Conservation (phyloP, 192 early-diverging fungal genomes). For the Mortierella claussenii region DNA sequence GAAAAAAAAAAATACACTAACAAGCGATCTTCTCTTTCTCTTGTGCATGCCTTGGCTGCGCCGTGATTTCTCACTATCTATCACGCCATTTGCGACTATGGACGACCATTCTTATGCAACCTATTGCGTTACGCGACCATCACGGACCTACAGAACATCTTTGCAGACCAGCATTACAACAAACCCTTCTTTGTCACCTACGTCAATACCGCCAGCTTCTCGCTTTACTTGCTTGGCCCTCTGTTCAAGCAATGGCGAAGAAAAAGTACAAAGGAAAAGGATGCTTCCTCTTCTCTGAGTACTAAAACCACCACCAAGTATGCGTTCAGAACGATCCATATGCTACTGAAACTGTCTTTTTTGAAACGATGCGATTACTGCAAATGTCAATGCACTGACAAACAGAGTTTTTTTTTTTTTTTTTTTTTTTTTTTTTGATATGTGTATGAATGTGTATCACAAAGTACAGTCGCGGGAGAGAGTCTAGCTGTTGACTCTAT, state of each 20-base stretch:
- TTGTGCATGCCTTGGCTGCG: not conserved
- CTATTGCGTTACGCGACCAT: not conserved
- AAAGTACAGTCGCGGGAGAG: too few relatives aligned
- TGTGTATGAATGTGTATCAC: too few relatives aligned
- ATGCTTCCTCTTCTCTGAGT: not conserved
- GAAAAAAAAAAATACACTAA: not conserved
- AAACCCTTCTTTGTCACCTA: constrained; percentile 85
- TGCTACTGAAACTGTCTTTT: too few relatives aligned
- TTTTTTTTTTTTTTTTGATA: too few relatives aligned
- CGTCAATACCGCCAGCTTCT: constrained; percentile 80
- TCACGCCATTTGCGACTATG: constrained; percentile 5
- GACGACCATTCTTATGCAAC: not conserved
- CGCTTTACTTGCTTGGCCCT: constrained; percentile 70
- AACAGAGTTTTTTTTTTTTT: too few relatives aligned
- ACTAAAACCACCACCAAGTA: not conserved
- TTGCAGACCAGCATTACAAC: constrained; percentile 74
- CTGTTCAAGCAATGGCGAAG: constrained; percentile 23
- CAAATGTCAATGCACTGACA: too few relatives aligned
- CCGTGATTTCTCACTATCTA: not conserved
- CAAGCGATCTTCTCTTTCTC: not conserved
- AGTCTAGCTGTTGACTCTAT: too few relatives aligned
- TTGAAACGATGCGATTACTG: too few relatives aligned
- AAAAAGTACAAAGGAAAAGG: constrained; percentile 1
- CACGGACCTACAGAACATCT: constrained; percentile 62
- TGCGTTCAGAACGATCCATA: too few relatives aligned